Conservation (phyloP, 371 early-diverging fungal genomes). For the Mucor indicus region DNA sequence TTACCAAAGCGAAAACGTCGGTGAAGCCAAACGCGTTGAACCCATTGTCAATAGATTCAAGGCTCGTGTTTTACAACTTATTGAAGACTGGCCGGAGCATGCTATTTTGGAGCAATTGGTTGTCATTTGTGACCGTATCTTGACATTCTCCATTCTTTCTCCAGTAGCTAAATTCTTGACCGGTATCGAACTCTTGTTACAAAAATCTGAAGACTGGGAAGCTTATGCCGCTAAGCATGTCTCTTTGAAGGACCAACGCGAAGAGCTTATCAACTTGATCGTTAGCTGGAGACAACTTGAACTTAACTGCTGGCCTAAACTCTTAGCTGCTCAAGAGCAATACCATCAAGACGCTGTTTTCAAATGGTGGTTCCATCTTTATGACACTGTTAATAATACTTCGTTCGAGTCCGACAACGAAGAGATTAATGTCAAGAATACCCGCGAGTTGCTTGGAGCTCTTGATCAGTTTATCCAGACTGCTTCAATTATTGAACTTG, state of each 20-base stretch:
- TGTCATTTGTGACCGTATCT: constrained; percentile 66
- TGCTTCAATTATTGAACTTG: constrained; percentile 82
- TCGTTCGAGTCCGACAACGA: constrained; percentile 27
- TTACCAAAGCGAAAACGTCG: constrained; percentile 79
- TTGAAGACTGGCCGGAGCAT: constrained; percentile 91
- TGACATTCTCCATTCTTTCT: constrained; percentile 73
- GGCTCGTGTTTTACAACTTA: constrained; percentile 57
- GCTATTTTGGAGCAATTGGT: constrained; percentile 76
- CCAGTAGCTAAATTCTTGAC: constrained; percentile 90
- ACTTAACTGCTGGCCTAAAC: constrained; percentile 85
- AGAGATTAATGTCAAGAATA: constrained; percentile 23
- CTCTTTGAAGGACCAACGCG: constrained; percentile 71
- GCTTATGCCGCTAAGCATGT: constrained; percentile 82
- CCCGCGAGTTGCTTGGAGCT: constrained; percentile 49
- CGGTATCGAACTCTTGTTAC: constrained; percentile 83
- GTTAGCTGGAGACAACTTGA: constrained; percentile 92
- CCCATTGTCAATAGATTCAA: constrained; percentile 68
- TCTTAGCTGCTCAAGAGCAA: constrained; percentile 80
- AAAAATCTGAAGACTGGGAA: constrained; percentile 95
- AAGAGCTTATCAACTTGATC: constrained; percentile 72
- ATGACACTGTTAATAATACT: constrained; percentile 48
- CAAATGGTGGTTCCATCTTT: constrained; percentile 90
- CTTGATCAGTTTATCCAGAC: constrained; percentile 83
- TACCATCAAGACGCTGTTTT: constrained; percentile 61
- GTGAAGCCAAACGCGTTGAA: constrained; percentile 67